A percentile compares a stretch with the other conserved stretches of the same genome.
Conservation (phyloP, 305 asterid genomes). For the Fraxinus platypoda region DNA sequence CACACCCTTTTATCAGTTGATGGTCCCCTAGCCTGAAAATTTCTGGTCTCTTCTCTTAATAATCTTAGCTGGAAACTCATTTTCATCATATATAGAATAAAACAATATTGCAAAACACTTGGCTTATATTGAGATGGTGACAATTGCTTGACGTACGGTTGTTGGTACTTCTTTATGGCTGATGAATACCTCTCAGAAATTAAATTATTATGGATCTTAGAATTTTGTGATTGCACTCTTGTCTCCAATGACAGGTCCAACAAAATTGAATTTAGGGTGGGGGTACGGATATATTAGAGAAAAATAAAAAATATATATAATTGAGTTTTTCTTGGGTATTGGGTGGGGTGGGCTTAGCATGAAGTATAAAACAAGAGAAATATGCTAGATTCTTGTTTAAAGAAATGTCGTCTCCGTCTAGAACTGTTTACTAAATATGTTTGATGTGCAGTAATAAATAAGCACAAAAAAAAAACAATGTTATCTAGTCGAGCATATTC, state of each 20-base stretch:
- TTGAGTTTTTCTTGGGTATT: not conserved
- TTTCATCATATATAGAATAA: slow-evolving; percentile 2
- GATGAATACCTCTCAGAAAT: slow-evolving; percentile 34
- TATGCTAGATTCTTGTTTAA: not conserved
- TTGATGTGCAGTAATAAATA: not conserved
- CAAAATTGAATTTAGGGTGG: not conserved
- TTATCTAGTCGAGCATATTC: too few species aligned
- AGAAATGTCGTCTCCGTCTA: not conserved
- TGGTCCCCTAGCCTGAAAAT: slow-evolving; percentile 57
- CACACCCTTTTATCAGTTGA: slow-evolving; percentile 11
- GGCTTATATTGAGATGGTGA: slow-evolving; percentile 49
- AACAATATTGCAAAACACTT: slow-evolving; percentile 10
- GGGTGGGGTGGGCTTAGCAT: not conserved
- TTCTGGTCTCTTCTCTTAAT: slow-evolving; percentile 31
- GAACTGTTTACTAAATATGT: not conserved
- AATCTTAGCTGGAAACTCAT: slow-evolving; percentile 40
- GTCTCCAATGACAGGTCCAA: not conserved
- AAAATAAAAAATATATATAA: not conserved
- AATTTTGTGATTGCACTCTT: not conserved
- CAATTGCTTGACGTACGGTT: slow-evolving; percentile 59
- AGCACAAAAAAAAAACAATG: too few species aligned
- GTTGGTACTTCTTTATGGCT: slow-evolving; percentile 63
- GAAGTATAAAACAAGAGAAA: not conserved
- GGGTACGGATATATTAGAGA: not conserved
- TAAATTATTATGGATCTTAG: slow-evolving; percentile 7